Evolutionary conservation across 192 early-diverging fungal genomes (phyloP), one percentile per base, ranked within the genome.

Genomic region (Cetraspora pellucida): DNA sequence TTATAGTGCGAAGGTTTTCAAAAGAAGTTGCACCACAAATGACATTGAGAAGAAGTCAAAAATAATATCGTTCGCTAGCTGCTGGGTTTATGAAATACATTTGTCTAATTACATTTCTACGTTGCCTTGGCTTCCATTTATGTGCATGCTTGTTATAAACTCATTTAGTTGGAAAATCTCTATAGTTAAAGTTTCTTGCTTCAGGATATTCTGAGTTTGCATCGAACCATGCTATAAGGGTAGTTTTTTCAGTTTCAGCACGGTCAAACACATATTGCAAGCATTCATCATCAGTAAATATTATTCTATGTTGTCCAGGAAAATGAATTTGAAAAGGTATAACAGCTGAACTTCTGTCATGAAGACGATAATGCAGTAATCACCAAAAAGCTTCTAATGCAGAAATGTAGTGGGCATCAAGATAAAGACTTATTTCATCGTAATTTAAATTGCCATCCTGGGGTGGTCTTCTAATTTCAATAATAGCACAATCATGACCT

Each of bases 51-150:
- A 81, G 47, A 16, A 79, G 31, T 30, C 73, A 58, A 1, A 82
- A 59, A 58, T 82, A 82, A 21, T 74, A 82, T 46, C 77, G 44
- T 21, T 81, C 77, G 6, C 81, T 77, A 4, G 81, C 47, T 3
- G 58, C 50, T 25, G 77, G 74, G 43, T 64, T 50, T 3, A 66
- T 68, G 23, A 73, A 72, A 72, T 47, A 75, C 28, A 82, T 59
- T 0, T 74, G 64, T 23, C 81, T 77, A 44, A 82, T 66, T 19
- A 47, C 27, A 23, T 68, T 7, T 23, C 71, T 64, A 63, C 45
- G 55, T 52, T 68, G 28, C n/a, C 77, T 55, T 13, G 11, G 19
- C 0, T 10, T 73, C 76, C 80, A 81, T 17, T 31, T 11, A 10
- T 74, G 72, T 6, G 45, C 43, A 3, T 72, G 43, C 25, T 54